Evolutionary conservation across 345 rosid species (phyloP).

Genomic region (Lepidium aucheri): DNA sequence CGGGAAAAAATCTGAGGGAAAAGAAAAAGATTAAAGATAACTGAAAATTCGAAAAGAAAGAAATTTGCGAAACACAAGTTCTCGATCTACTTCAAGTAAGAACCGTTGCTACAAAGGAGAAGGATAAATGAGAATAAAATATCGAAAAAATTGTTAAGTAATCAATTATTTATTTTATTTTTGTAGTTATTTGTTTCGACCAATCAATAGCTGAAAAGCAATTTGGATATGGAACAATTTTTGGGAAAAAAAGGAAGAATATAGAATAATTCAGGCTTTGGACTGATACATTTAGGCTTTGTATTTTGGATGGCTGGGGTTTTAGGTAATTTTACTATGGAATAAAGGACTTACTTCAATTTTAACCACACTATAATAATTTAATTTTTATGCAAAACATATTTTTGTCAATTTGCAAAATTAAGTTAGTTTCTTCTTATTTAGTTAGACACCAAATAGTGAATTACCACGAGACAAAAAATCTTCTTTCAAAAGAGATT

Average conservation of each 20-base stretch:
- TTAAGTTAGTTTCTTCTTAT: too few species aligned
- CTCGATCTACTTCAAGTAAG: conserved; percentile 26
- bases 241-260: too few species aligned
- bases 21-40: neutral
- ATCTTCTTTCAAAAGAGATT: too few species aligned
- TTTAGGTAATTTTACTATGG: neutral
- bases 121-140: neutral
- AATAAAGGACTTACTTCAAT: neutral
- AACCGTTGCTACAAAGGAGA: conserved; percentile 11
- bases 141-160: neutral
- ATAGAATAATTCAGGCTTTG: neutral
- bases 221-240: neutral
- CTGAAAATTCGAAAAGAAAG: neutral
- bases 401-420: too few species aligned
- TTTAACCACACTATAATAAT: too few species aligned
- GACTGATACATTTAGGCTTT: neutral
- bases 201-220: conserved; percentile 13
- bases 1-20: neutral
- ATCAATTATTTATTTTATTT: neutral
- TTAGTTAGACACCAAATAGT: too few species aligned
- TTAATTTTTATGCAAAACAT: too few species aligned
- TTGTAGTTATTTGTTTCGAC: neutral
- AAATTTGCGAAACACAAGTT: neutral
- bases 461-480: too few species aligned
- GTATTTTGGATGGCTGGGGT: neutral